Conservation (phyloP, 768 basidiomycete genomes). For the Rhodosporidiobolus sp. region DNA sequence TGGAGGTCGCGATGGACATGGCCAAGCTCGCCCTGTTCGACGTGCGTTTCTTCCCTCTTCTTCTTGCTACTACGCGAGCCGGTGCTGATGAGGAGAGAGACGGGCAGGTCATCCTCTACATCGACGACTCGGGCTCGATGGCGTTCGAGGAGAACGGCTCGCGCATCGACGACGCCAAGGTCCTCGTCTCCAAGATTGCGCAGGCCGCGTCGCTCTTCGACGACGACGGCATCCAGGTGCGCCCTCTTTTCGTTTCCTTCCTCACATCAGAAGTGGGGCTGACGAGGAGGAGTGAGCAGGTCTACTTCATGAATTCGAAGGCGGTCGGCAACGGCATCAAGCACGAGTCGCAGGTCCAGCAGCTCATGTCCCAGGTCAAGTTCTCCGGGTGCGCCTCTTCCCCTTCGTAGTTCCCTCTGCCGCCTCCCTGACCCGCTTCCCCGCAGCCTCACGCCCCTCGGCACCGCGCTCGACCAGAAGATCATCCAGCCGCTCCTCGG, state of each 20-base stretch:
- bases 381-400: slow-evolving; percentile 42
- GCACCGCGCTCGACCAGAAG: slow-evolving; percentile 47
- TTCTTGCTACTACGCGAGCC: too few species aligned
- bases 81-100: too few species aligned
- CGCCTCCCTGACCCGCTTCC: too few species aligned
- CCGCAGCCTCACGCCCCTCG: slow-evolving; percentile 20
- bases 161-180: slow-evolving; percentile 52
- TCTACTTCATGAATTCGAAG: slow-evolving; percentile 34
- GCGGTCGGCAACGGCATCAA: slow-evolving; percentile 50
- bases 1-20: slow-evolving; percentile 50
- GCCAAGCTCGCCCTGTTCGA: slow-evolving; percentile 51
- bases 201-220: slow-evolving; percentile 19
- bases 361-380: slow-evolving; percentile 49
- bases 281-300: too few species aligned
- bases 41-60: slow-evolving; percentile 5
- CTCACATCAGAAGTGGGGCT: too few species aligned
- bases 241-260: too few species aligned
- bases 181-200: slow-evolving; percentile 39
- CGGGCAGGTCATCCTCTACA: slow-evolving; percentile 41
- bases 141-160: slow-evolving; percentile 51
- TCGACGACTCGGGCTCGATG: slow-evolving; percentile 41
- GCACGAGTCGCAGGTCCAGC: slow-evolving; percentile 46
- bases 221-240: slow-evolving; percentile 9
- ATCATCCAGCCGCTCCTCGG: slow-evolving; percentile 51
- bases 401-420: too few species aligned